Evolutionary conservation across 1,139 yeast species (phyloP), one percentile per base, ranked within the genome.

Genomic region (Pichia sp.): DNA sequence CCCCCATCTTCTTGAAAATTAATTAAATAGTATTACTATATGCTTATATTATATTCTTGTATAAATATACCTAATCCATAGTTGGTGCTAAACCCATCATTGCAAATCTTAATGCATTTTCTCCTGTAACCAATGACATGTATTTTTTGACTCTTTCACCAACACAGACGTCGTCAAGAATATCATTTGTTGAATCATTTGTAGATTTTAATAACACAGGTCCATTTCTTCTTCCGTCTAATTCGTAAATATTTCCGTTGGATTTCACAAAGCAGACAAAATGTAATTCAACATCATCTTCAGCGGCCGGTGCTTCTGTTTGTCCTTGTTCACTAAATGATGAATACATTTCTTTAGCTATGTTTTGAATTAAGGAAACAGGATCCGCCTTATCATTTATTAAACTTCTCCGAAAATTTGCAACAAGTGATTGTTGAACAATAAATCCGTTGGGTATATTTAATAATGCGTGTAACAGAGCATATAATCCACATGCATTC

Each of bases 401-500:
- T 8, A 56, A 53, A 22, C 50, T 52, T 13, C 43, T 49, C 31
- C 64, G 56, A 26, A 50, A 57, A n/a, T 47, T 56, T 42, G 45
- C 40, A 16, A 50, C 35, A 33, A 36, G 50, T 14, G 56, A 61
- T 43, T 62, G 69, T 32, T 56, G 56, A 44, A 60, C 72, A 48
- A 61, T 69, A 46, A 62, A 61, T 26, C 72, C 77, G 3, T 55
- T 50, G 2, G 78, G 75, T 40, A 83, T 65, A 57, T 91, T 91
- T 23, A 80, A 63, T 30, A 87, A 62, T 0, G 85, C 69, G 55
- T 91, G 97, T 24, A 91, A 64, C 37, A 91, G 63, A 0, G 95
- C 98, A 62, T 84, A 87, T 35, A 93, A 73, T 5, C 98, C 98
- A 64, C 98, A 91, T 0, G 95, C 95, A 60, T 91, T 91, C 47